Conservation (phyloP, 805 yeast species). For the Yarrowia sp. region DNA sequence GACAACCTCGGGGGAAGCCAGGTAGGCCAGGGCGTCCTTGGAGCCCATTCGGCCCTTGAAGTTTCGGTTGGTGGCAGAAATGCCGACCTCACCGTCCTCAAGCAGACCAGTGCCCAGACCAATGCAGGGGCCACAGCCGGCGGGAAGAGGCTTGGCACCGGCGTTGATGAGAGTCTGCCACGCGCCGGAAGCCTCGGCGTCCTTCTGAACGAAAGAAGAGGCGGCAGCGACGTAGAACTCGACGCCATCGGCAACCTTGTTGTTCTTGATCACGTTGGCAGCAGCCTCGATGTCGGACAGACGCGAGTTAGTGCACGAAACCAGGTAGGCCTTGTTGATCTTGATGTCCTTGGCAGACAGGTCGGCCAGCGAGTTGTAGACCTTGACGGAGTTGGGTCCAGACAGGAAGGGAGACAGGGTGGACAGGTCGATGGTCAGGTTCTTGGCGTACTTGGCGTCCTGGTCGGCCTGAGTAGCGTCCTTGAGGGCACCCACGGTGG, state of each 20-base stretch:
- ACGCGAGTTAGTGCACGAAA: constrained; percentile 97
- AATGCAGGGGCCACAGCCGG: constrained; percentile 99
- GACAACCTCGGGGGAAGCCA: constrained; percentile 97
- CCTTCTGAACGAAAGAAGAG: constrained; percentile 87
- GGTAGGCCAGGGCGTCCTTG: constrained; percentile 91
- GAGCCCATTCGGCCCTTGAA: constrained; percentile 99
- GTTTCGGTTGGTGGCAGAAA: constrained; percentile 97
- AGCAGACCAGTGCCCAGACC: constrained; percentile 95
- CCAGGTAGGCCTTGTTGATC: constrained; percentile 93
- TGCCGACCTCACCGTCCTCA: constrained; percentile 96
- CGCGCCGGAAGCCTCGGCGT: constrained; percentile 89
- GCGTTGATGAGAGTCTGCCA: constrained; percentile 91
- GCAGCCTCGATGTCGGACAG: constrained; percentile 93
- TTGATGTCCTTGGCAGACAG: constrained; percentile 74
- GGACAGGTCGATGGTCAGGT: constrained; percentile 76
- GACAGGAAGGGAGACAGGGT: constrained; percentile 87
- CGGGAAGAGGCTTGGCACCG: constrained; percentile 93
- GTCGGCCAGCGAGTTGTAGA: constrained; percentile 78
- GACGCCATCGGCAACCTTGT: constrained; percentile 84
- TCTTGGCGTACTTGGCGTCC: constrained; percentile 89
- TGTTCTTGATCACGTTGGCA: constrained; percentile 83
- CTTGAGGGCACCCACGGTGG: constrained; percentile 62
- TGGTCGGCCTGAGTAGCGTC: constrained; percentile 64
- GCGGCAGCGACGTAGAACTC: constrained; percentile 98
- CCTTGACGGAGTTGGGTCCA: constrained; percentile 97